Base-by-base conservation (phyloP, 805 yeast species). In the Teunomyces gatunensis region DNA sequence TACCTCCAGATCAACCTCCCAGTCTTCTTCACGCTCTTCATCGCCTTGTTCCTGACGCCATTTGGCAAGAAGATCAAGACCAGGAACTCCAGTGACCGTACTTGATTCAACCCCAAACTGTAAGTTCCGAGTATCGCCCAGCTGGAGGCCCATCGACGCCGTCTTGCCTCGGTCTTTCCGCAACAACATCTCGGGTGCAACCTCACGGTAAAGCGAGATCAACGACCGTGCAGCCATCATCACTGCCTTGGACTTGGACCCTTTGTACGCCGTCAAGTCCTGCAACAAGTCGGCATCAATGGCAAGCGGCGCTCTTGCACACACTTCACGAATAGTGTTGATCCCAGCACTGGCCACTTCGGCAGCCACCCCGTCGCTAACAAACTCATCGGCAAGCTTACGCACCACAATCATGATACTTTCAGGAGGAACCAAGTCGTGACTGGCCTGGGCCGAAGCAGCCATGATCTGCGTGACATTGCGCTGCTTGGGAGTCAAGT, bases 321-420 rank as follows among this genome's bases (percentile, higher is more conserved):
- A 77, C 49, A 94, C 89, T 68, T 94, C 99, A 57, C 98, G 78
- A 50, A 92, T 92, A 3, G 98, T 88, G 67, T 94, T 94, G 55
- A 94, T 78, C 60, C 99, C 99, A 4, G 98, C 98, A 45, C 97
- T 90, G 4, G 97, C 97, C 46, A 91, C 99, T 69, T 94, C 97
- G 29, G 96, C 84, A 12, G 97, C 90, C 34, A 94, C 99, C 77
- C 99, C 99, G 62, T 94, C 98, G 55, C 96, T 87, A 21, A 94
- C 97, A 60, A 94, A 94, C 69, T 94, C 99, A 68, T 94, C 96
- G 1, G 99, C 98, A 54, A 94, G 83, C 63, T 92, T 94, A 48
- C 96, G 81, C 7, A 94, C 84, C 56, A 94, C 83, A 44, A 85
- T 84, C 39, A 78, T 73, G 50, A 94, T 79, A 12, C 84, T 81